phyloP scores from a whole-genome alignment of 2,329 filamentous ascomycete genomes.

The Ascochyta clinopodiicola region DNA sequence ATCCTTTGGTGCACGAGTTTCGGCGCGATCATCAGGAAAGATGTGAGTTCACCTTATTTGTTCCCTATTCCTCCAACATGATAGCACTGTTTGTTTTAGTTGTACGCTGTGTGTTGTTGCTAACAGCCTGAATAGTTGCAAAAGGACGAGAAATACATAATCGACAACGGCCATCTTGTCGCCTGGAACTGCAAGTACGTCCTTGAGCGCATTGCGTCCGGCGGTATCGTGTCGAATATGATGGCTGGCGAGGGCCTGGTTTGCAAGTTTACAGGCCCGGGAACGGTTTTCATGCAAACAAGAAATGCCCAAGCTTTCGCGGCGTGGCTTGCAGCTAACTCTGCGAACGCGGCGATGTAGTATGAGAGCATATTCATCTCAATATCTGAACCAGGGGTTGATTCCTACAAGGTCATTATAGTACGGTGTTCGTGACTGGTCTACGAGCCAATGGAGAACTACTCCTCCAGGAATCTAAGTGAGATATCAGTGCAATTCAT shows the following conservation, averaged over 20 bases:
- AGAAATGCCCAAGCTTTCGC: constrained; percentile 75
- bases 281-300: constrained; percentile 91
- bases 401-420: too few relatives aligned
- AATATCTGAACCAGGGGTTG: too few relatives aligned
- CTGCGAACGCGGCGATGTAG: constrained; percentile 15
- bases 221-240: constrained; percentile 88
- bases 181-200: constrained; percentile 97
- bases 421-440: too few relatives aligned
- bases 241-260: constrained; percentile 86
- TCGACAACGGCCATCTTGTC: constrained; percentile 91
- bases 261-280: constrained; percentile 89
- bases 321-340: constrained; percentile 53
- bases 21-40: constrained; percentile 92
- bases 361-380: too few relatives aligned
- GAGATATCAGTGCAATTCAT: too few relatives aligned
- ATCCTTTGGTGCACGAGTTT: constrained; percentile 91
- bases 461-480: too few relatives aligned
- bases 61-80: background rate
- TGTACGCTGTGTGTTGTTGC: background rate
- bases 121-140: constrained; percentile 49
- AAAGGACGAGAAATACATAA: constrained; percentile 82
- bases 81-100: background rate
- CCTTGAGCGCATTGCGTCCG: constrained; percentile 86
- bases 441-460: too few relatives aligned
- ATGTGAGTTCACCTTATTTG: constrained; percentile 65